Evolutionary conservation across 345 rosid species (phyloP).

Genomic region (Clausena lansium): DNA sequence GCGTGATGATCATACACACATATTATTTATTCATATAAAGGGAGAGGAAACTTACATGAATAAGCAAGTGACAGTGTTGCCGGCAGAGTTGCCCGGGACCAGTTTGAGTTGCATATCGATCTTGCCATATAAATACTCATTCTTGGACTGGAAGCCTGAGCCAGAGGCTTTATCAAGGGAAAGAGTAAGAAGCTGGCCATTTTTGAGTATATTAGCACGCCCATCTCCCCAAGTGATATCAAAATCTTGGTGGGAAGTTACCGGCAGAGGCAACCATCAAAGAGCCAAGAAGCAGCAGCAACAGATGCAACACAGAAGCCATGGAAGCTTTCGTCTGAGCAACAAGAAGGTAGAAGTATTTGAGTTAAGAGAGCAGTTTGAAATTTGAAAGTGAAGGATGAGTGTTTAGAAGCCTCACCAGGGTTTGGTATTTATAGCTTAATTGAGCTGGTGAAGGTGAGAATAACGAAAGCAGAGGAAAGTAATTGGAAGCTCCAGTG

Average conservation of each 20-base stretch:
- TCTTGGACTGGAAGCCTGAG: slow-evolving; percentile 66
- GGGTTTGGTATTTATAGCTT: neutral
- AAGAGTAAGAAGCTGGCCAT: slow-evolving; percentile 51
- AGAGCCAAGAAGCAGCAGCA: neutral
- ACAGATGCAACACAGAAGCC: neutral
- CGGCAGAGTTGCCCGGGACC: slow-evolving; percentile 78
- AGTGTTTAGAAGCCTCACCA: neutral
- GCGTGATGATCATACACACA: neutral
- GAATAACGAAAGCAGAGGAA: slow-evolving; percentile 1
- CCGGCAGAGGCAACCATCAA: neutral
- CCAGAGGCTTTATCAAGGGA: slow-evolving; percentile 69
- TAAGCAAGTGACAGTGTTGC: slow-evolving; percentile 74
- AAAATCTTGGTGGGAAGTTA: slow-evolving; percentile 22
- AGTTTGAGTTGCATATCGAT: slow-evolving; percentile 75
- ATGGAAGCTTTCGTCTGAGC: neutral
- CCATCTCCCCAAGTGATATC: slow-evolving; percentile 48
- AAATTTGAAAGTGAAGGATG: neutral
- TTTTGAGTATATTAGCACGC: slow-evolving; percentile 51
- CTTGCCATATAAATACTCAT: slow-evolving; percentile 54
- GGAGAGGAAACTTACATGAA: slow-evolving; percentile 40
- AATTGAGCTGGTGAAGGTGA: neutral
- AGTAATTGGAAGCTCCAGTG: neutral
- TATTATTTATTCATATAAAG: neutral
- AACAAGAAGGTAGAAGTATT: no score
- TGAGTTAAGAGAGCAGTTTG: no score